A percentile compares a stretch with the other conserved stretches of the same genome.
These are phyloP conservation scores for Aspergillus panamensis DNA, from an alignment of 495 filamentous ascomycete species.

Conservation along the genomic window DNA sequence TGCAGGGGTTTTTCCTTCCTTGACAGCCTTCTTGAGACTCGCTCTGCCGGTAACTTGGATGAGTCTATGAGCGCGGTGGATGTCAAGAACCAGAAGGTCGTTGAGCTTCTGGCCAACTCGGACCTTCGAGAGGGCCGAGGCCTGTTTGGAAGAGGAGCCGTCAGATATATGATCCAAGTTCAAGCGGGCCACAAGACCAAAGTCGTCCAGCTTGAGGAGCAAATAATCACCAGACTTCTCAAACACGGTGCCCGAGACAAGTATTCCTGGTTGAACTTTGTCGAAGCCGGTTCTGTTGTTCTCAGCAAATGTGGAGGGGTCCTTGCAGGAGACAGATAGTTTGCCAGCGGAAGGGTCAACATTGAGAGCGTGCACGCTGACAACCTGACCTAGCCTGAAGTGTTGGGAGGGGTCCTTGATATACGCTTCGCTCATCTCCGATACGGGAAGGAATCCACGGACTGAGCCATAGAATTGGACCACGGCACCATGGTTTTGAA, in stretches of 20 bases:
- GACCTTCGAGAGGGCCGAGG: conserved; percentile 69
- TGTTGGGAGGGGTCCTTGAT: conserved; percentile 86
- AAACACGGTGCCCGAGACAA: conserved; percentile 73
- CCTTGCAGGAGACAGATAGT: conserved; percentile 90
- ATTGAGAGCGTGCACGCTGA: conserved; percentile 78
- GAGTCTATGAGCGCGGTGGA: conserved; percentile 65
- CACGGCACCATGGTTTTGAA: conserved; percentile 74
- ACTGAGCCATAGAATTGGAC: conserved; percentile 89
- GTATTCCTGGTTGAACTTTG: conserved; percentile 62
- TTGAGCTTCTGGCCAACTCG: conserved; percentile 74
- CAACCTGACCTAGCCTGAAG: conserved; percentile 84
- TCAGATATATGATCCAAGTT: conserved; percentile 77
- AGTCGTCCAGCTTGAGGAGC: conserved; percentile 67
- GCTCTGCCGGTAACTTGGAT: conserved; percentile 77
- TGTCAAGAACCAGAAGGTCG: conserved; percentile 80
- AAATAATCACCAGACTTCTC: conserved; percentile 82
- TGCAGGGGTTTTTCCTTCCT: conserved; percentile 59
- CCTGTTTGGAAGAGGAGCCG: conserved; percentile 69
- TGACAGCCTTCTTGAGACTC: conserved; percentile 70
- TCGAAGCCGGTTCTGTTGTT: conserved; percentile 72
- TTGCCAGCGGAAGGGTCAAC: conserved; percentile 67
- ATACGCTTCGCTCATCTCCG: conserved; percentile 96
- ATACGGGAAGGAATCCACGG: conserved; percentile 80
- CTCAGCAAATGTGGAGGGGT: conserved; percentile 69
- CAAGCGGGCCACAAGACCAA: conserved; percentile 69